These are phyloP conservation scores for Pythium graminicola DNA, from an alignment of 352 stramenopile species.

Conservation along the genomic window DNA sequence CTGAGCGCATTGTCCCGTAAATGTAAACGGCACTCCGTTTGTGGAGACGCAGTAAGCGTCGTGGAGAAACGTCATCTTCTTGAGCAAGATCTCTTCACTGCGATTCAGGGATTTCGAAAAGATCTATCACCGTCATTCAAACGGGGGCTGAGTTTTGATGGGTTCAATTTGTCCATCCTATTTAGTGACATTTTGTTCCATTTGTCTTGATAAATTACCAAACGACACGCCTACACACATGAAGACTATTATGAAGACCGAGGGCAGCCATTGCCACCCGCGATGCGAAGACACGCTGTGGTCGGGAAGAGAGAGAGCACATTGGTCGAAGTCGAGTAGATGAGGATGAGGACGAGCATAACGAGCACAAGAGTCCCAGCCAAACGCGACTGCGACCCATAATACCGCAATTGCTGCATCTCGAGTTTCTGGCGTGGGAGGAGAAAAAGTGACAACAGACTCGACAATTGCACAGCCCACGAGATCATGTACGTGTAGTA, in stretches of 20 bases:
- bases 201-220: slow-evolving; percentile 4
- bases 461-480: slow-evolving; percentile 40
- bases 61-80: slow-evolving; percentile 12
- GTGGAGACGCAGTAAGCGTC: slow-evolving; percentile 24
- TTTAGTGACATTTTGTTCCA: slow-evolving; percentile 1
- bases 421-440: slow-evolving; percentile 56
- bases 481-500: slow-evolving; percentile 44
- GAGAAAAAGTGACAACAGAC: slow-evolving; percentile 36
- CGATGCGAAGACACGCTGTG: slow-evolving; percentile 25
- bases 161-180: not conserved
- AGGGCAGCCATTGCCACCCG: slow-evolving; percentile 22
- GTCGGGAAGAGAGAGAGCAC: slow-evolving; percentile 32
- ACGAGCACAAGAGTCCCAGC: slow-evolving; percentile 37
- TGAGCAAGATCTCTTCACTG: not conserved
- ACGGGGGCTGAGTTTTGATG: not conserved
- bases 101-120: not conserved
- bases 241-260: not conserved
- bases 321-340: slow-evolving; percentile 38
- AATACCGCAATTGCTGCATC: slow-evolving; percentile 56
- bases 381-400: slow-evolving; percentile 44
- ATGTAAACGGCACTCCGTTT: slow-evolving; percentile 12
- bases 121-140: not conserved
- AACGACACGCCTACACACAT: not conserved
- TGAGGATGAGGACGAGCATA: slow-evolving; percentile 29
- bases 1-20: slow-evolving; percentile 2